Percentiles rank a stretch among this genome's conserved stretches.
Conservation (phyloP, 2,329 filamentous ascomycete species). For the Torrubiellomyces zombiae region DNA sequence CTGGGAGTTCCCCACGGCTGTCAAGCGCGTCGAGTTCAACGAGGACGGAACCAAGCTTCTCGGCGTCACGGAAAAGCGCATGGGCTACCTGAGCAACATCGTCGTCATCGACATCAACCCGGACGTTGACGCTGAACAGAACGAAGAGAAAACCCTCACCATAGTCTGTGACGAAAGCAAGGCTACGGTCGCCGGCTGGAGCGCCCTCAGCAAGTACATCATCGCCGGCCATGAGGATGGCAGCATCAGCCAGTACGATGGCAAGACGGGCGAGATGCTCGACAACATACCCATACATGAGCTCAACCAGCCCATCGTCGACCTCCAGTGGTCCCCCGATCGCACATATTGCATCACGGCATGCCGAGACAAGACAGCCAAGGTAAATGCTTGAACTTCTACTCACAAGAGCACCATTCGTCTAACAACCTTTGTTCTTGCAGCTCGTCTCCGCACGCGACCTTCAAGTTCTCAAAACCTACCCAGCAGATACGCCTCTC, state of each 20-base stretch:
- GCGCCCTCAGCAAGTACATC: slow-evolving; percentile 87
- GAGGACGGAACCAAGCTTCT: slow-evolving; percentile 82
- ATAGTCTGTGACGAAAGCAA: slow-evolving; percentile 95
- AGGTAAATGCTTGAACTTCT: slow-evolving; percentile 32
- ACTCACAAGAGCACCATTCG: background rate
- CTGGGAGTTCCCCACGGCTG: slow-evolving; percentile 93
- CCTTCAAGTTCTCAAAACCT: slow-evolving; percentile 86
- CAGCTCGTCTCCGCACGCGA: slow-evolving; percentile 71
- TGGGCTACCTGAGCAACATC: slow-evolving; percentile 89
- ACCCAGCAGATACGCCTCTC: slow-evolving; percentile 78
- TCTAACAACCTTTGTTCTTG: slow-evolving; percentile 1
- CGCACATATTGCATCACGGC: slow-evolving; percentile 97
- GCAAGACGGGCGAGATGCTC: slow-evolving; percentile 73
- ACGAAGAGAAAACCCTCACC: slow-evolving; percentile 62
- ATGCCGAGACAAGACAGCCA: slow-evolving; percentile 93
- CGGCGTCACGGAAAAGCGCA: slow-evolving; percentile 95
- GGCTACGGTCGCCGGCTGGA: slow-evolving; percentile 94
- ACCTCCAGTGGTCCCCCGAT: slow-evolving; percentile 88
- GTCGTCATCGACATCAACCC: slow-evolving; percentile 79
- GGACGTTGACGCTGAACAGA: slow-evolving; percentile 70
- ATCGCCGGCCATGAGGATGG: slow-evolving; percentile 96
- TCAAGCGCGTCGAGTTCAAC: slow-evolving; percentile 96
- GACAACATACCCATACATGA: slow-evolving; percentile 76
- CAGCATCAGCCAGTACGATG: slow-evolving; percentile 78
- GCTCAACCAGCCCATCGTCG: slow-evolving; percentile 66